These are phyloP conservation scores for Auricularia cornea DNA, from an alignment of 768 basidiomycete genomes.

Conservation along the genomic window DNA sequence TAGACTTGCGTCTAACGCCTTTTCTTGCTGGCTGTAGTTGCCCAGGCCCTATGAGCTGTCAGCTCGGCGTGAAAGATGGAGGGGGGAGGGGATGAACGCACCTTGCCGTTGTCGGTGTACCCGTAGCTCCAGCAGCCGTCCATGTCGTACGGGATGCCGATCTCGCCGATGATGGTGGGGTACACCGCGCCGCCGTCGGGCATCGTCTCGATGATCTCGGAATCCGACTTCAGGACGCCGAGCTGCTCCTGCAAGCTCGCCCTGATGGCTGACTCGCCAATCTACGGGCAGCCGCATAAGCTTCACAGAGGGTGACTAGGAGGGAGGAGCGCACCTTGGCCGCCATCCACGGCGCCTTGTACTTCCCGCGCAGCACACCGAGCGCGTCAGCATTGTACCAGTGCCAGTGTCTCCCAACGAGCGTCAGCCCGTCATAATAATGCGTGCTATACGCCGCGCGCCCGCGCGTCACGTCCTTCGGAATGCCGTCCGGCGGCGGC, in stretches of 20 bases:
- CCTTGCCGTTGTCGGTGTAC: conserved; percentile 41
- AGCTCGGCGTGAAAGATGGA: background rate
- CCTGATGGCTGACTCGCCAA: conserved; percentile 81
- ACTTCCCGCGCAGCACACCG: conserved; percentile 81
- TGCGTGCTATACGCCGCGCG: conserved; percentile 76
- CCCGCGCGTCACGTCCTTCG: conserved; percentile 46
- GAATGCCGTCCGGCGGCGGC: conserved; percentile 47
- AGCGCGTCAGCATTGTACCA: conserved; percentile 95
- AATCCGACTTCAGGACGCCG: conserved; percentile 67
- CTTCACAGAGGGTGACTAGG: no score
- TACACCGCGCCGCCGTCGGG: conserved; percentile 35
- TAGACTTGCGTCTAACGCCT: conserved; percentile 78
- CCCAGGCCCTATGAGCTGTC: conserved; percentile 37
- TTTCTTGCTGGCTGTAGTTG: conserved; percentile 70
- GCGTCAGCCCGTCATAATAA: conserved; percentile 92
- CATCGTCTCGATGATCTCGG: conserved; percentile 35
- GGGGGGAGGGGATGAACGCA: no score
- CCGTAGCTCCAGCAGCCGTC: conserved; percentile 82
- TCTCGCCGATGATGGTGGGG: conserved; percentile 92
- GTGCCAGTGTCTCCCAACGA: conserved; percentile 89
- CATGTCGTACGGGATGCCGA: conserved; percentile 93
- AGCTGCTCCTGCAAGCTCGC: conserved; percentile 77
- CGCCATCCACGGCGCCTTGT: conserved; percentile 56
- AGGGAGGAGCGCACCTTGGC: conserved; percentile 32
- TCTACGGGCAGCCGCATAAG: conserved; percentile 7